Conservation (phyloP, 1,139 yeast species). For the Saccharomyces hybrid region DNA sequence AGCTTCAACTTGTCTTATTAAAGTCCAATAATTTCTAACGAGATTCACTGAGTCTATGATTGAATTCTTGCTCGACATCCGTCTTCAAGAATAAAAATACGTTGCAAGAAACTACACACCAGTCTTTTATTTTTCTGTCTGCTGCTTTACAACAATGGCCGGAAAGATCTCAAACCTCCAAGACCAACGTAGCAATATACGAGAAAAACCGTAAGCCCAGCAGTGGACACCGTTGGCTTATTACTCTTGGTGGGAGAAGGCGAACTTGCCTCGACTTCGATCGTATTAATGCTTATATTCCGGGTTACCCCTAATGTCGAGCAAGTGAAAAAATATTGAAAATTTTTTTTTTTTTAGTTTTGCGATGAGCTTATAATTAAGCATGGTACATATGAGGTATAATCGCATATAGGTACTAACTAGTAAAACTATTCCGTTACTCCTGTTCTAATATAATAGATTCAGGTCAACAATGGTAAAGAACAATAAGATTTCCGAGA, state of each 20-base stretch:
- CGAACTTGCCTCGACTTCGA: neutral
- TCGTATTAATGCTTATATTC: neutral
- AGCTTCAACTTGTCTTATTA: neutral
- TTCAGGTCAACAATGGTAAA: neutral
- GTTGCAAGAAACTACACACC: neutral
- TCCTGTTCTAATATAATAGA: neutral
- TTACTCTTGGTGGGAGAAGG: neutral
- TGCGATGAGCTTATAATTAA: slow-evolving; percentile 8
- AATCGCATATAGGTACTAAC: neutral
- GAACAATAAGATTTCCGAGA: neutral
- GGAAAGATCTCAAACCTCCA: neutral
- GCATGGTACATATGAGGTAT: neutral
- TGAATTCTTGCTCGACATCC: neutral
- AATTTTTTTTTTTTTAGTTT: slow-evolving; percentile 3
- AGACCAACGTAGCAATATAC: neutral
- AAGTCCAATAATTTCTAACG: neutral
- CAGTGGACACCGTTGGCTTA: neutral
- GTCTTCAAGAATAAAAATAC: neutral
- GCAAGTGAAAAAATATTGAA: slow-evolving; percentile 3
- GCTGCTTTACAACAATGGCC: neutral
- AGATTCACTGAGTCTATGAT: neutral
- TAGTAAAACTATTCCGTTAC: neutral
- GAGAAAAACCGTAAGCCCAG: neutral
- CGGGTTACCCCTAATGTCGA: neutral
- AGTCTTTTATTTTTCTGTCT: neutral